These are phyloP conservation scores for Xylaria sp. DNA, from an alignment of 2,329 filamentous ascomycete species.

Conservation along the genomic window DNA sequence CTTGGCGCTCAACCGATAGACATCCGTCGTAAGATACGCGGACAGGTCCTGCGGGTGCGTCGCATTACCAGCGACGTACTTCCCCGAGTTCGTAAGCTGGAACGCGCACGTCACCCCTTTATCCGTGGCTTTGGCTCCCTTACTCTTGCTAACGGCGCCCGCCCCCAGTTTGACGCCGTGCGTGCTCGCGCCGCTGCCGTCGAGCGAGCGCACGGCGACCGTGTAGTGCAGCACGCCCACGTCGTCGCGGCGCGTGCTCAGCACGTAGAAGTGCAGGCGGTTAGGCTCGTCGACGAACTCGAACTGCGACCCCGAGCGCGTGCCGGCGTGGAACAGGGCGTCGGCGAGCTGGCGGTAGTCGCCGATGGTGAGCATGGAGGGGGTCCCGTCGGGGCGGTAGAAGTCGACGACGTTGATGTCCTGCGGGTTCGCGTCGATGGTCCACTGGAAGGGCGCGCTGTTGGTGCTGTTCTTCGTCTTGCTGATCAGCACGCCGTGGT, in stretches of 20 bases:
- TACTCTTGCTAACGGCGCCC: slow-evolving; percentile 48
- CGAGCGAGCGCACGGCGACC: slow-evolving; percentile 59
- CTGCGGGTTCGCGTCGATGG: slow-evolving; percentile 64
- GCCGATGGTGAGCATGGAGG: slow-evolving; percentile 60
- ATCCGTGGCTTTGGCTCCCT: slow-evolving; percentile 44
- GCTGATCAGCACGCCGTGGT: slow-evolving; percentile 64
- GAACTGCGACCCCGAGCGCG: slow-evolving; percentile 61
- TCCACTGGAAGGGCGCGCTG: slow-evolving; percentile 62
- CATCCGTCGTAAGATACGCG: slow-evolving; percentile 56
- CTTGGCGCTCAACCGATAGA: slow-evolving; percentile 59
- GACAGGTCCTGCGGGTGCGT: slow-evolving; percentile 52
- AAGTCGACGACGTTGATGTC: slow-evolving; percentile 64
- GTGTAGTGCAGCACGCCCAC: slow-evolving; percentile 60
- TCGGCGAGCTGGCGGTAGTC: slow-evolving; percentile 66
- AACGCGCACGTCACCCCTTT: slow-evolving; percentile 59
- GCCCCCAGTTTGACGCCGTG: slow-evolving; percentile 53
- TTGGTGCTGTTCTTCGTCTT: slow-evolving; percentile 61
- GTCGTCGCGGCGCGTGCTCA: slow-evolving; percentile 56
- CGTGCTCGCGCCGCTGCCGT: slow-evolving; percentile 50
- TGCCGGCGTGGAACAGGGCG: slow-evolving; percentile 65
- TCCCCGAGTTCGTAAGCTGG: slow-evolving; percentile 59
- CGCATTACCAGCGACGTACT: slow-evolving; percentile 43
- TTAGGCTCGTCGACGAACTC: slow-evolving; percentile 62
- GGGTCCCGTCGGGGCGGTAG: slow-evolving; percentile 59
- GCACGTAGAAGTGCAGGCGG: slow-evolving; percentile 61